Evolutionary conservation across 2,329 filamentous ascomycete genomes (phyloP).

Genomic region (Colletotrichum cereale): DNA sequence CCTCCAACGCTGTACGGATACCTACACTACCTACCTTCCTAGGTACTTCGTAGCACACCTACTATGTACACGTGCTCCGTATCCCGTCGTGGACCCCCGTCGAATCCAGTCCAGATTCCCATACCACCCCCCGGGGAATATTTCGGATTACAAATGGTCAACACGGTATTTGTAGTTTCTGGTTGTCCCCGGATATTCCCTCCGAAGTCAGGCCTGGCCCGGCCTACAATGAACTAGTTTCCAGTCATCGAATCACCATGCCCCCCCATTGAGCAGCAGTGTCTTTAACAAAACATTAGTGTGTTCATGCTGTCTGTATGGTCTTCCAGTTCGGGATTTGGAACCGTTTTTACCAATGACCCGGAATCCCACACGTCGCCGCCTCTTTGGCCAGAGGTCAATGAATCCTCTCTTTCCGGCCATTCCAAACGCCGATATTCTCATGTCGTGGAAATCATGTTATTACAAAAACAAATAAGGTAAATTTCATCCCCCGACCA

Average conservation of each 20-base stretch:
- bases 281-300: conserved; percentile 8
- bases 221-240: not conserved
- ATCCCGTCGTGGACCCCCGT: conserved; percentile 32
- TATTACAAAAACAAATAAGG: not conserved
- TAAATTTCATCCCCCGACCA: conserved; percentile 6
- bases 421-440: conserved; percentile 18
- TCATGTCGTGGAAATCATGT: not conserved
- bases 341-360: not conserved
- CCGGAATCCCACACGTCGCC: conserved; percentile 16
- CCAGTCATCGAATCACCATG: not conserved
- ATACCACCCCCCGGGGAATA: conserved; percentile 32
- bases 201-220: not conserved
- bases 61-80: conserved; percentile 37
- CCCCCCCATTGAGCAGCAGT: not conserved
- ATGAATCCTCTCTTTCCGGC: not conserved
- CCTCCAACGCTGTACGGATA: not conserved
- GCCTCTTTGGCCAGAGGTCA: conserved; percentile 3
- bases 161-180: conserved; percentile 25
- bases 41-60: too few species aligned
- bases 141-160: conserved; percentile 39
- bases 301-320: conserved; percentile 5
- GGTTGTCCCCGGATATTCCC: not conserved
- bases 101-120: not conserved
- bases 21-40: too few species aligned
- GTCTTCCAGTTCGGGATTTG: conserved; percentile 30